These are phyloP conservation scores for Scenedesmus sp. DNA, from an alignment of 163 green algal genomes.

Conservation along the genomic window DNA sequence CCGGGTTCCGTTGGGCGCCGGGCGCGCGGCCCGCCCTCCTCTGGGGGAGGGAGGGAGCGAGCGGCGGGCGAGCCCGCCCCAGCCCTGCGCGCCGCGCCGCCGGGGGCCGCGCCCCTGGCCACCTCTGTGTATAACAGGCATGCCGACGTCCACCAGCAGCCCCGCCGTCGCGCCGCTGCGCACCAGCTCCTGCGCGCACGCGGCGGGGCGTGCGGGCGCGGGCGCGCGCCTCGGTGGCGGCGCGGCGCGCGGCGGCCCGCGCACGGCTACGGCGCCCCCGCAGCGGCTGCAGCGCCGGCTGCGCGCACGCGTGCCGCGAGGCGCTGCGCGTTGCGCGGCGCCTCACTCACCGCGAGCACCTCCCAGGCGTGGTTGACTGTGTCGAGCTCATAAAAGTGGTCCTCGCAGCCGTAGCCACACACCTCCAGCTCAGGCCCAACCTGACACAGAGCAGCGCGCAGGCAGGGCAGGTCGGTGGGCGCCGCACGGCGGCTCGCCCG, in stretches of 20 bases:
- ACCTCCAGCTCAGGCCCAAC: conserved; percentile 96
- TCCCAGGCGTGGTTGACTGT: conserved; percentile 92
- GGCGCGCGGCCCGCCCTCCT: no score
- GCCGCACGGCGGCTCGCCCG: not conserved
- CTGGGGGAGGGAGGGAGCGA: no score
- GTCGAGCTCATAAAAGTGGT: conserved; percentile 97
- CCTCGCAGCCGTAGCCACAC: conserved; percentile 97
- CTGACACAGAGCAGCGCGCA: conserved; percentile 53
- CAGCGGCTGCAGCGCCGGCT: not conserved
- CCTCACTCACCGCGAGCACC: conserved; percentile 61
- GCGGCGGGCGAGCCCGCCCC: no score
- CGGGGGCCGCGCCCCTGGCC: not conserved
- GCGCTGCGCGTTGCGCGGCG: not conserved
- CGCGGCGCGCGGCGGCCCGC: not conserved
- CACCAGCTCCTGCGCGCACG: conserved; percentile 54
- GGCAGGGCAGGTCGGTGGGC: not conserved
- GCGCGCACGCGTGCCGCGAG: not conserved
- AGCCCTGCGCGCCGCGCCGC: not conserved
- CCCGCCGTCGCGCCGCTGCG: conserved; percentile 67
- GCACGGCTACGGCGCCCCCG: no score
- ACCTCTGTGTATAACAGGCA: conserved; percentile 91
- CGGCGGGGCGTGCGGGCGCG: not conserved
- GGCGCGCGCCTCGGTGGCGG: no score
- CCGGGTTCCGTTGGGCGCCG: no score
- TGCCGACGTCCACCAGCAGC: conserved; percentile 93